phyloP scores from a whole-genome alignment of 225 moss, liverwort and hornwort genomes.

The Antitrichia curtipendula region DNA sequence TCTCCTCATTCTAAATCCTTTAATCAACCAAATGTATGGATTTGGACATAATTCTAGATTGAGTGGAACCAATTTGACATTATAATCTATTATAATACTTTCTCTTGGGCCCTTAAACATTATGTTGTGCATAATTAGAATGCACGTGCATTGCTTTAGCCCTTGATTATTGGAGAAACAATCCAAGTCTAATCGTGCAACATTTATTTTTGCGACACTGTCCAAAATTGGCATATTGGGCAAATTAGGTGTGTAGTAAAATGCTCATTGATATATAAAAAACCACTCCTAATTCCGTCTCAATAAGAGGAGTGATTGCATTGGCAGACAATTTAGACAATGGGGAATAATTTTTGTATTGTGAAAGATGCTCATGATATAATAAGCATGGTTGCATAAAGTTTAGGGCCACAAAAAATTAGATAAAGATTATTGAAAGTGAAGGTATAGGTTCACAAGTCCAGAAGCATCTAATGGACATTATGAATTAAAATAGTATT shows the following conservation, averaged over 20 bases:
- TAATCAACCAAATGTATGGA: not conserved
- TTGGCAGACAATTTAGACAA: not conserved
- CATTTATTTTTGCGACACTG: not conserved
- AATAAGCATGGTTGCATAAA: not conserved
- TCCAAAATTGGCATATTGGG: not conserved
- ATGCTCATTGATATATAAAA: not conserved
- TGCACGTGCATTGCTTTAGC: too few relatives aligned
- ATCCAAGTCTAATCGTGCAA: not conserved
- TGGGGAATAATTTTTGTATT: not conserved
- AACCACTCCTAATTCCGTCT: too few relatives aligned
- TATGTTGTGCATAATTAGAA: too few relatives aligned
- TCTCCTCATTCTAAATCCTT: too few relatives aligned
- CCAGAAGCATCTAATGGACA: not conserved
- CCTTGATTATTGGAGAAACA: not conserved
- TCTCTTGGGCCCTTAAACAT: too few relatives aligned
- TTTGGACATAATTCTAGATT: not conserved
- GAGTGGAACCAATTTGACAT: not conserved
- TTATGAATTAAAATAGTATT: not conserved
- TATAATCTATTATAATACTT: not conserved
- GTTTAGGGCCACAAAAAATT: not conserved
- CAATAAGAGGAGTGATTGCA: too few relatives aligned
- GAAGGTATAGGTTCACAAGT: not conserved
- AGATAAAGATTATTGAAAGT: not conserved
- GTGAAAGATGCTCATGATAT: not conserved
- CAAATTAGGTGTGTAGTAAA: not conserved